Conservation (phyloP, 2,329 filamentous ascomycete genomes). For the Fusarium udum region DNA sequence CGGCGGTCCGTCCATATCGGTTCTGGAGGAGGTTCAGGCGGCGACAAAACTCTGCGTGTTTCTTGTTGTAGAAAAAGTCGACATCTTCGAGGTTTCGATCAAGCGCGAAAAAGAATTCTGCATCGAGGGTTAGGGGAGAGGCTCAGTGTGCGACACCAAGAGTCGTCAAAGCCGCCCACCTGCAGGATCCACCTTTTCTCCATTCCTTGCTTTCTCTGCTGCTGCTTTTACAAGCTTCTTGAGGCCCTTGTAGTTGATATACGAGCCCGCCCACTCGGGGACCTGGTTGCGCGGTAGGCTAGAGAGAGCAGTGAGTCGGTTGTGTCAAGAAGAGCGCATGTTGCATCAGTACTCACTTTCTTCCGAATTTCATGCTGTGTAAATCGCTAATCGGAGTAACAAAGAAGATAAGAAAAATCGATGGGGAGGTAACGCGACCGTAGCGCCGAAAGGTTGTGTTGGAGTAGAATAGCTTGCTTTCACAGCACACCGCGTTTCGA, state of each 20-base stretch:
- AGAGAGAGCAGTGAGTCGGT: slow-evolving; percentile 28
- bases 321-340: not conserved
- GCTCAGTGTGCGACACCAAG: slow-evolving; percentile 42
- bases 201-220: slow-evolving; percentile 70
- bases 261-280: slow-evolving; percentile 84
- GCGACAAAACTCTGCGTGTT: slow-evolving; percentile 84
- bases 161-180: slow-evolving; percentile 68
- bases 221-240: slow-evolving; percentile 95
- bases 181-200: slow-evolving; percentile 85
- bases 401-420: slow-evolving; percentile 13
- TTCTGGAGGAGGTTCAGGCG: slow-evolving; percentile 87
- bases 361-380: slow-evolving; percentile 68
- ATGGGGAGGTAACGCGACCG: not conserved
- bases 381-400: not conserved
- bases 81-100: slow-evolving; percentile 98
- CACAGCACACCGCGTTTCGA: slow-evolving; percentile 20
- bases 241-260: slow-evolving; percentile 90
- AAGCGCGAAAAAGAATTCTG: slow-evolving; percentile 96
- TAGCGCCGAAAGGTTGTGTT: not conserved
- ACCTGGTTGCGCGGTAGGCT: slow-evolving; percentile 84
- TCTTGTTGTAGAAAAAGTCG: slow-evolving; percentile 96
- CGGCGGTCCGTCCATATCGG: slow-evolving; percentile 80
- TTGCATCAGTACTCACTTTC: slow-evolving; percentile 58
- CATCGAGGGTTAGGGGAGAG: slow-evolving; percentile 47
- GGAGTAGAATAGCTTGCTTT: slow-evolving; percentile 3